These are phyloP conservation scores for Nephelium lappaceum DNA, from an alignment of 345 rosid genomes.

Conservation along the genomic window DNA sequence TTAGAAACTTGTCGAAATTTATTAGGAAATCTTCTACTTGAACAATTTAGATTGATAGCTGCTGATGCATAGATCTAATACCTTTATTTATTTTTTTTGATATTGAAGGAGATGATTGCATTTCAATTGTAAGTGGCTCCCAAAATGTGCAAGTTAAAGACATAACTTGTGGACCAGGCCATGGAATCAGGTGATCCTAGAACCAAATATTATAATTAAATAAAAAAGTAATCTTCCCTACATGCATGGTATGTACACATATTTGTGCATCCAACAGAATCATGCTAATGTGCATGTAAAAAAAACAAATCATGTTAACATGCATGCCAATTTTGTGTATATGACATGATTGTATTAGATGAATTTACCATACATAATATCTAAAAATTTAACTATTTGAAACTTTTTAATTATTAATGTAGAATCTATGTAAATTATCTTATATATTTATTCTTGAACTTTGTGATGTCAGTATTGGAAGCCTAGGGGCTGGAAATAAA, in stretches of 20 bases:
- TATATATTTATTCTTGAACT: background rate
- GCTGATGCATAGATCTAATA: background rate
- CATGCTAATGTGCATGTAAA: no score
- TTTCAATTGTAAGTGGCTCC: conserved; percentile 64
- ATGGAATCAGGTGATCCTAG: conserved; percentile 60
- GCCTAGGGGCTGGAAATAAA: conserved; percentile 62
- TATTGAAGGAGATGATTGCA: conserved; percentile 79
- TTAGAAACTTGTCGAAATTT: no score
- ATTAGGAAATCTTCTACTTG: background rate
- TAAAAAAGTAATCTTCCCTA: no score
- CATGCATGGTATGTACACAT: no score
- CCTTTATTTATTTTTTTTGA: background rate
- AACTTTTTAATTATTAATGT: no score
- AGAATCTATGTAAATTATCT: background rate
- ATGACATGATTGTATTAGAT: no score
- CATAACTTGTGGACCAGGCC: conserved; percentile 75
- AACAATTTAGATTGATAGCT: background rate
- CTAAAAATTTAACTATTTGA: no score
- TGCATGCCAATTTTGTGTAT: no score
- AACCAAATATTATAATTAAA: background rate
- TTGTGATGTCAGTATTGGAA: conserved; percentile 62
- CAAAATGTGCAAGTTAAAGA: conserved; percentile 45
- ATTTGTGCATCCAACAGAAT: no score
- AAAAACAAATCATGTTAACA: no score
- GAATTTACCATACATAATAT: no score